These are phyloP conservation scores for Blastobotrys petasosporus DNA, from an alignment of 1,139 yeast species.

Conservation along the genomic window DNA sequence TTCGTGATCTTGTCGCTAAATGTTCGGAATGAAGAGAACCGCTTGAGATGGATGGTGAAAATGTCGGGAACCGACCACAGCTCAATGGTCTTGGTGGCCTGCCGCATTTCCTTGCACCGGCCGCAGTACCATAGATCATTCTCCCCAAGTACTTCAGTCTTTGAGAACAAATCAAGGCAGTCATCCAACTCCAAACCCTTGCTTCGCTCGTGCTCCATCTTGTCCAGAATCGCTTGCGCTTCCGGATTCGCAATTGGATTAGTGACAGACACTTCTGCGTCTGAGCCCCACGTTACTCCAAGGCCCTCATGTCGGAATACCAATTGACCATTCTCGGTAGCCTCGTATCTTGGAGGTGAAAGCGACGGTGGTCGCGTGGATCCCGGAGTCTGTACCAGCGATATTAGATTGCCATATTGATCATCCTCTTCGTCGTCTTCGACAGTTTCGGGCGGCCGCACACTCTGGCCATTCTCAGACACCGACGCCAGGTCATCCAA, in stretches of 20 bases:
- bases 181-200: slow-evolving; percentile 48
- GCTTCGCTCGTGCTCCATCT: slow-evolving; percentile 39
- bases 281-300: slow-evolving; percentile 2
- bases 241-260: slow-evolving; percentile 2
- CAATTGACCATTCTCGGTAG: slow-evolving; percentile 1
- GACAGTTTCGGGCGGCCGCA: no score
- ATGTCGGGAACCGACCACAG: slow-evolving; percentile 91
- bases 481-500: no score
- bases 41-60: slow-evolving; percentile 78
- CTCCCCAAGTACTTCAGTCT: slow-evolving; percentile 79
- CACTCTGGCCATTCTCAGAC: no score
- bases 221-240: slow-evolving; percentile 11
- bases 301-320: slow-evolving; percentile 8
- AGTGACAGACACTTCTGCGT: neutral
- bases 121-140: slow-evolving; percentile 96
- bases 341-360: no score
- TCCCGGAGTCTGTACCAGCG: no score
- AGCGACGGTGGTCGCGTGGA: no score
- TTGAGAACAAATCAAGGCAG: slow-evolving; percentile 69
- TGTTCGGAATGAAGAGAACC: slow-evolving; percentile 81
- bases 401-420: no score
- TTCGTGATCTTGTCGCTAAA: slow-evolving; percentile 87
- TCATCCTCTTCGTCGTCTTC: no score
- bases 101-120: slow-evolving; percentile 76
- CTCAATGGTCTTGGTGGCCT: slow-evolving; percentile 87